Evolutionary conservation across 371 early-diverging fungal genomes (phyloP), one percentile per base, ranked within the genome.

Genomic region (Mucor lusitanicus): DNA sequence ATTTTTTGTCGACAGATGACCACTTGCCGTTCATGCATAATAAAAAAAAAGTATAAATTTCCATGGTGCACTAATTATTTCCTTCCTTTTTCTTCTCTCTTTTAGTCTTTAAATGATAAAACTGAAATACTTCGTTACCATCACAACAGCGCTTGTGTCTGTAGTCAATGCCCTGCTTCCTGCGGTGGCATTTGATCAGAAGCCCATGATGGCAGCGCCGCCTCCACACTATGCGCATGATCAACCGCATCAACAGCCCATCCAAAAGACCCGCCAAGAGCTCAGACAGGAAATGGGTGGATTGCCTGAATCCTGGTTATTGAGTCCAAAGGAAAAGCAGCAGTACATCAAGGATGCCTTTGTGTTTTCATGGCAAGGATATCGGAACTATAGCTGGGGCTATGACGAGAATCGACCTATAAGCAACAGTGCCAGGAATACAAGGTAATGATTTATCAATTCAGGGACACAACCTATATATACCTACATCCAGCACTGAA

Each of bases 341-440:
- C 64, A 77, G 19, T 73, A 75, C 15, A 75, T 89, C 11, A 80
- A 83, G 46, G 77, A 80, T 8, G 88, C 83, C 0, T 86, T 89
- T 64, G 54, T 73, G 11, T 85, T 90, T 59, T 90, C 93, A 7
- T 96, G 94, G 94, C 71, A 83, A 12, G 94, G 94, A 0, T 97
- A 97, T 70, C 79, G 70, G 30, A 69, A 77, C 1, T 78, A 76
- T 60, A 86, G 86, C 27, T 89, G 87, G 85, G 88, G 89, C 12
- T 76, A 71, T 61, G 89, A 89, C 71, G 89, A 89, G 63, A 80
- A 87, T 27, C 54, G 69, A 8, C 89, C 89, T 12, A 75, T 85
- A 7, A 59, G 66, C 4, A 82, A 83, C 63, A 42, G 50, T 11
- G 65, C 68, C 27, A 69, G 70, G 27, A 89, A 92, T 64, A 88